These are phyloP conservation scores for Populus pruinosa DNA, from an alignment of 345 rosid genomes.

Conservation along the genomic window DNA sequence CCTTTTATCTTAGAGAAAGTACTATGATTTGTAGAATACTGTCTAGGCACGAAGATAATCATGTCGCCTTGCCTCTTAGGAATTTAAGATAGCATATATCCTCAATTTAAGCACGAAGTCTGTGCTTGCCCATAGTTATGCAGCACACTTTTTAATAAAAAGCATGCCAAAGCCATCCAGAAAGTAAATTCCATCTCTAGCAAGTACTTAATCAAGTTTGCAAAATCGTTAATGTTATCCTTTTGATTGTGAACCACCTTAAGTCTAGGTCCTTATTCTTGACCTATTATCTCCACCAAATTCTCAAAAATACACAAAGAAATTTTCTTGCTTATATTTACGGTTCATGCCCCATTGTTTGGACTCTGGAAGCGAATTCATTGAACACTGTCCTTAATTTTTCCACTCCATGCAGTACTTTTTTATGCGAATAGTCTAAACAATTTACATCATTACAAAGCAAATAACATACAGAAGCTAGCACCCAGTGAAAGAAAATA, in stretches of 20 bases:
- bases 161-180: constrained; percentile 1
- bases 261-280: background rate
- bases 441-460: background rate
- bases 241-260: background rate
- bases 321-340: background rate
- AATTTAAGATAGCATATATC: background rate
- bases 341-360: background rate
- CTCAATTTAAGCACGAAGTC: background rate
- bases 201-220: background rate
- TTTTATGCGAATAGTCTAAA: background rate
- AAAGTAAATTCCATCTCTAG: background rate
- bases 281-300: background rate
- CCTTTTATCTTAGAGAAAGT: background rate
- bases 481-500: background rate
- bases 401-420: background rate
- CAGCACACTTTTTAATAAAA: background rate
- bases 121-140: constrained; percentile 1
- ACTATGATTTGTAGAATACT: background rate
- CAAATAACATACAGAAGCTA: background rate
- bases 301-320: background rate
- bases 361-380: background rate
- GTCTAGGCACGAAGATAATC: background rate
- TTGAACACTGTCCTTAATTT: background rate
- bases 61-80: background rate
- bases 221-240: background rate